Evolutionary conservation across 345 rosid species (phyloP).

Genomic region (Heritiera fomes): DNA sequence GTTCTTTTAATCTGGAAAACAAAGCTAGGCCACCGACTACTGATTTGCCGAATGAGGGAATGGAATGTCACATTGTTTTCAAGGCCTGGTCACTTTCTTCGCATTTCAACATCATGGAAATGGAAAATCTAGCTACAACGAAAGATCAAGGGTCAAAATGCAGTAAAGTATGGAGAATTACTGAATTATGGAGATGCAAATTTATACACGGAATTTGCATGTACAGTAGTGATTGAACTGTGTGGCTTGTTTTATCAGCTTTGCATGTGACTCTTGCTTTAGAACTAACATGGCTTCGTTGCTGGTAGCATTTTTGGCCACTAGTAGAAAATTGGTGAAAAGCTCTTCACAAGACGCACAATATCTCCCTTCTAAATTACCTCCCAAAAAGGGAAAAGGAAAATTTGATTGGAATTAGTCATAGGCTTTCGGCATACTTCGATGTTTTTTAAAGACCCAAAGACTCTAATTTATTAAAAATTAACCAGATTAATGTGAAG

Average conservation of each 20-base stretch:
- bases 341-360: neutral
- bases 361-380: neutral
- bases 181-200: neutral
- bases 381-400: neutral
- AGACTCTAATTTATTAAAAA: neutral
- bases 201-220: neutral
- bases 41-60: conserved; percentile 33
- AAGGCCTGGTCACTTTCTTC: conserved; percentile 20
- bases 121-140: neutral
- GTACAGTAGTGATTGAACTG: too few species aligned
- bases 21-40: conserved; percentile 42
- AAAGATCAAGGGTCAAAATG: neutral
- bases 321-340: neutral
- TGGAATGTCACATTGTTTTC: conserved; percentile 28
- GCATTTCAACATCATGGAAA: conserved; percentile 15
- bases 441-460: neutral
- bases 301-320: neutral
- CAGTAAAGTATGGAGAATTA: neutral
- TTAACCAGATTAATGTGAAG: too few species aligned
- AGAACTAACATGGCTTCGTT: neutral
- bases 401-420: neutral
- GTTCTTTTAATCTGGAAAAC: neutral
- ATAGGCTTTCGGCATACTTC: neutral
- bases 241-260: neutral
- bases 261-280: neutral